Base-by-base conservation (phyloP, 1,139 yeast species). In the Candida sp. region DNA sequence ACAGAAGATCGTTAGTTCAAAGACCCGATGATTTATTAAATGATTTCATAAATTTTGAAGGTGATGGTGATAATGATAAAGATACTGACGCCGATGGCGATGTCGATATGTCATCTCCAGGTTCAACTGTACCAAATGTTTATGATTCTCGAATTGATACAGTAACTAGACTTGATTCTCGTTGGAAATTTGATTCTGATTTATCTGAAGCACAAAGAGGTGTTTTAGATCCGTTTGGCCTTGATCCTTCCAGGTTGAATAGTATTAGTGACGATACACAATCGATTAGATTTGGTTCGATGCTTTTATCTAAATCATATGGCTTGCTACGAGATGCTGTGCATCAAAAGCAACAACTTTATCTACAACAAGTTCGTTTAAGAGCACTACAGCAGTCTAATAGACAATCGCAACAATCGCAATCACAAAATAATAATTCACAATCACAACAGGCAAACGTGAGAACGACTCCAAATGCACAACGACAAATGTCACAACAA, bases 251-350 rank as follows among this genome's bases (percentile, higher is more conserved):
- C 0, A 75, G 80, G 45, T 73, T 90, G 54, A 91, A 90, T 57
- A 86, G 87, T 49, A 88, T 90, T 41, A 81, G 91, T 21, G 87
- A 85, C 45, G 95, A 84, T 44, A 90, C 97, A 0, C 97, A 90
- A 64, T 83, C 87, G 0, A 87, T 91, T 33, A 73, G 97, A 49
- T 90, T 91, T 63, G 97, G 97, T 5, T 82, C 96, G 4, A 89
- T 90, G 97, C 66, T 91, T 36, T 72, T 90, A 39, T 82, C 95
- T 4, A 91, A 91, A 62, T 84, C 97, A 0, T 87, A 87, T 58
- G 97, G 86, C 41, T 65, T 84, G 64, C 62, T 77, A 67, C 59
- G 80, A 41, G 81, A 75, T 52, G 73, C 78, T 8, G 80, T 58
- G 59, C 77, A 72, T 49, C 77, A 73, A 53, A 63, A 73, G 43